Base-by-base conservation (phyloP, 495 filamentous ascomycete species). In the Gamarada debralockiae region DNA sequence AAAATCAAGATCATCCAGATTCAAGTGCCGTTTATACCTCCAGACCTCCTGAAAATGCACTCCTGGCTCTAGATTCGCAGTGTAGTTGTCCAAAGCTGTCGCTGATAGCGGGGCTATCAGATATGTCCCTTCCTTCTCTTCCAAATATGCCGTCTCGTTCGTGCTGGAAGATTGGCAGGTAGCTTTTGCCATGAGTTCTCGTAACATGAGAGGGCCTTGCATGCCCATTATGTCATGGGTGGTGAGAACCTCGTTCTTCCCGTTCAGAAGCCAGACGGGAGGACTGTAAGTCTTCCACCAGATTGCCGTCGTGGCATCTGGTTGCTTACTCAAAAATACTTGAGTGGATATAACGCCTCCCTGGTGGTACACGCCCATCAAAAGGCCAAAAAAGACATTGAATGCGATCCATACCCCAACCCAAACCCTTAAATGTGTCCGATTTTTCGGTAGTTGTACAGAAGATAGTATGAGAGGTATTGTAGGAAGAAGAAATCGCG, bases 231-330 rank as follows among this genome's bases (percentile, higher is more conserved):
- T 70, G 62, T 96, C 89, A 12, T 68, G 69, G 0, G 90, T 96
- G n/a, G 67, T 70, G 40, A 92, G 63, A 13, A 80, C 70, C 52
- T 77, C 78, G 55, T 82, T 83, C 60, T 86, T 85, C 8, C 85
- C 80, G 51, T 92, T 90, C 21, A 97, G 73, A 15, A 98, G 75
- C 91, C 93, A 97, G 18, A 87, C 83, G 0, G 93, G 93, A 6
- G 93, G 93, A 57, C 84, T 87, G 67, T 98, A 98, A 0, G 95
- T 97, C 62, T 95, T 96, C 93, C 93, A 98, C 92, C 92, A 98
- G 48, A 95, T 75, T 3, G 87, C 87, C 10, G 86, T 76, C 4
- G 78, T 80, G n/a, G 81, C 78, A 45, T 80, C 73, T 15, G 68
- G 77, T 61, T 81, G 77, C 27, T 72, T 75, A 63, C 75, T 78